A percentile compares a stretch with the other conserved stretches of the same genome.
These are phyloP conservation scores for Ehretia macrophylla DNA, from an alignment of 257 asterid genomes.

Conservation along the genomic window DNA sequence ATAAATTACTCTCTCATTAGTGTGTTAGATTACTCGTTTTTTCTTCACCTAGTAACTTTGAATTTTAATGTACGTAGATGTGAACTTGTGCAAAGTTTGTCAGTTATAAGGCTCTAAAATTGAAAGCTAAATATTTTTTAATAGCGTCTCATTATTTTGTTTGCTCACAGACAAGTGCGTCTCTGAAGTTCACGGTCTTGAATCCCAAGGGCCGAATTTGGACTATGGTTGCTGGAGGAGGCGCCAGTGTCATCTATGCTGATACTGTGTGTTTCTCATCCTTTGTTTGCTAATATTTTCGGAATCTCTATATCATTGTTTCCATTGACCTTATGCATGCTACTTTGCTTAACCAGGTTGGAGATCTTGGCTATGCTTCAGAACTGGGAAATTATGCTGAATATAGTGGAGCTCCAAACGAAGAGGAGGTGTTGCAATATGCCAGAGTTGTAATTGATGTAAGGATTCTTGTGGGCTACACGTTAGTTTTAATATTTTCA, in stretches of 20 bases:
- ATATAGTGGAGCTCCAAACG: slow-evolving; percentile 98
- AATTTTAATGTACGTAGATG: no score
- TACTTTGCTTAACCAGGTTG: slow-evolving; percentile 46
- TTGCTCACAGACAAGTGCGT: slow-evolving; percentile 84
- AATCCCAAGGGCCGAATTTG: slow-evolving; percentile 93
- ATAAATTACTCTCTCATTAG: no score
- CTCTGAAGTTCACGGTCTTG: slow-evolving; percentile 91
- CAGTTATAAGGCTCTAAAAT: no score
- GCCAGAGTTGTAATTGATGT: slow-evolving; percentile 96
- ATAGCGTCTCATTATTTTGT: not conserved
- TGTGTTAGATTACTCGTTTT: no score
- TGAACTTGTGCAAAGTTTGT: no score
- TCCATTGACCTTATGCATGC: not conserved
- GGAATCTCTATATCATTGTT: not conserved
- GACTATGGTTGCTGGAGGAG: slow-evolving; percentile 99
- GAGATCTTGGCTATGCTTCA: slow-evolving; percentile 91
- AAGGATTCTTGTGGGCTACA: slow-evolving; percentile 11
- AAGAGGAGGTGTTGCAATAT: slow-evolving; percentile 92
- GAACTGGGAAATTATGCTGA: slow-evolving; percentile 98
- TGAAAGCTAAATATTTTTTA: no score
- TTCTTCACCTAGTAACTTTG: no score
- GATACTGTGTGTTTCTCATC: slow-evolving; percentile 59
- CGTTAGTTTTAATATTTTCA: not conserved
- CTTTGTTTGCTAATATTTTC: not conserved
- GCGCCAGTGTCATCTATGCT: slow-evolving; percentile 95